Conservation (phyloP, 306 rosid genomes). For the Pterocarpus santalinus region DNA sequence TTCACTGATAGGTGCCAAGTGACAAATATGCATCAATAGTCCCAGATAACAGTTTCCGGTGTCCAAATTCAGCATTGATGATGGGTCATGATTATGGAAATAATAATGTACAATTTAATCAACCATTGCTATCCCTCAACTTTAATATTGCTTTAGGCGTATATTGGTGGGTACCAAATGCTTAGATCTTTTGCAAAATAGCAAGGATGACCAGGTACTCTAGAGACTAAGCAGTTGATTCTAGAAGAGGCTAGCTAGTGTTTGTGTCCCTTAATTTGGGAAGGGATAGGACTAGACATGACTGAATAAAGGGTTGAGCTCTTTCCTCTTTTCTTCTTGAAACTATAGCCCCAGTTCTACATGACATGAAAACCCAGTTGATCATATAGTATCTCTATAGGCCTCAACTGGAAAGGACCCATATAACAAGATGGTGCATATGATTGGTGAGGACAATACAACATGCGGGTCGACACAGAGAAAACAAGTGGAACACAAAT, state of each 20-base stretch:
- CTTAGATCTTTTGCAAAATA: slow-evolving; percentile 33
- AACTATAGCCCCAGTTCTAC: slow-evolving; percentile 12
- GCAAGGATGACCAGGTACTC: slow-evolving; percentile 25
- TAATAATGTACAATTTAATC: slow-evolving; percentile 8
- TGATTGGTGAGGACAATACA: slow-evolving; percentile 53
- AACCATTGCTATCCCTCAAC: neutral
- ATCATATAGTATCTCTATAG: slow-evolving; percentile 13
- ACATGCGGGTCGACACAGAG: slow-evolving; percentile 62
- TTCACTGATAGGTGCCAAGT: slow-evolving; percentile 38
- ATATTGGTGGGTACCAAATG: slow-evolving; percentile 29
- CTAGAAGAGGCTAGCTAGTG: slow-evolving; percentile 40
- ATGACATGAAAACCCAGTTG: slow-evolving; percentile 38
- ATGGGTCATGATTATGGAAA: slow-evolving; percentile 42
- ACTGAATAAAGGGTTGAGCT: slow-evolving; percentile 18
- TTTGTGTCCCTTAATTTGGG: slow-evolving; percentile 15
- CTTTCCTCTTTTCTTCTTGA: slow-evolving; percentile 26
- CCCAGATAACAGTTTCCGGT: slow-evolving; percentile 21
- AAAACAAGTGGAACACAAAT: slow-evolving; percentile 50
- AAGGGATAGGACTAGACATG: slow-evolving; percentile 51
- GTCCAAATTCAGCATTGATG: slow-evolving; percentile 44
- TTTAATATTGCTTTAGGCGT: slow-evolving; percentile 26
- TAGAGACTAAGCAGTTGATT: slow-evolving; percentile 38
- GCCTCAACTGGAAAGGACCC: slow-evolving; percentile 43
- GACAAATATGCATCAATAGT: slow-evolving; percentile 40
- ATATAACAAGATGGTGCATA: slow-evolving; percentile 46